Evolutionary conservation across 2,329 filamentous ascomycete species (phyloP).

Genomic region (Cladorrhinum sp.): DNA sequence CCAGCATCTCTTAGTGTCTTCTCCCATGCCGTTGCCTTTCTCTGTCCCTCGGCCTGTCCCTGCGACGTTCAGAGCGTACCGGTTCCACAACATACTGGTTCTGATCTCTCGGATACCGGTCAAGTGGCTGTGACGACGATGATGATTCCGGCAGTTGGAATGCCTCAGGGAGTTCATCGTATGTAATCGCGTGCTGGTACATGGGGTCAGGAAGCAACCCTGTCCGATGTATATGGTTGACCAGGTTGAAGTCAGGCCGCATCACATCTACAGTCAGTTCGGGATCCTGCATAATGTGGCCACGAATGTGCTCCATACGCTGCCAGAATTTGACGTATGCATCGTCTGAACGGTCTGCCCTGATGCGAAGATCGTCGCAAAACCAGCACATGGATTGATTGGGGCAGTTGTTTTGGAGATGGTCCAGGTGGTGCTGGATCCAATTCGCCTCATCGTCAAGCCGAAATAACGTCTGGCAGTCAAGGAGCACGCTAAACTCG

Average conservation of each 20-base stretch:
- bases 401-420: conserved; percentile 40
- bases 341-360: conserved; percentile 10
- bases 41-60: conserved; percentile 1
- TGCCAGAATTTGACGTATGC: conserved; percentile 32
- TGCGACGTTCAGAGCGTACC: neutral
- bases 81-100: conserved; percentile 3
- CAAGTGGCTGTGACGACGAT: conserved; percentile 3
- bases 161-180: conserved; percentile 18
- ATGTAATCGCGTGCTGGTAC: conserved; percentile 21
- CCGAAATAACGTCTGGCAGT: conserved; percentile 39
- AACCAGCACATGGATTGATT: conserved; percentile 47
- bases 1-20: neutral
- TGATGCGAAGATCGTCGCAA: conserved; percentile 40
- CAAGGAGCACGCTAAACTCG: conserved; percentile 40
- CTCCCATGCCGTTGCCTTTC: neutral
- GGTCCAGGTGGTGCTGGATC: conserved; percentile 43
- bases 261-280: conserved; percentile 23
- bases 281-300: conserved; percentile 39
- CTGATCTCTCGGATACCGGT: neutral
- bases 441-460: conserved; percentile 40
- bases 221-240: conserved; percentile 36
- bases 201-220: conserved; percentile 29
- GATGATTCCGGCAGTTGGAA: conserved; percentile 12
- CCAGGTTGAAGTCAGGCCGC: conserved; percentile 41
- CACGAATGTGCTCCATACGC: conserved; percentile 50